A percentile compares a stretch with the other conserved stretches of the same genome.
Conservation (phyloP, 2,329 filamentous ascomycete species). For the Fusarium mundagurra region DNA sequence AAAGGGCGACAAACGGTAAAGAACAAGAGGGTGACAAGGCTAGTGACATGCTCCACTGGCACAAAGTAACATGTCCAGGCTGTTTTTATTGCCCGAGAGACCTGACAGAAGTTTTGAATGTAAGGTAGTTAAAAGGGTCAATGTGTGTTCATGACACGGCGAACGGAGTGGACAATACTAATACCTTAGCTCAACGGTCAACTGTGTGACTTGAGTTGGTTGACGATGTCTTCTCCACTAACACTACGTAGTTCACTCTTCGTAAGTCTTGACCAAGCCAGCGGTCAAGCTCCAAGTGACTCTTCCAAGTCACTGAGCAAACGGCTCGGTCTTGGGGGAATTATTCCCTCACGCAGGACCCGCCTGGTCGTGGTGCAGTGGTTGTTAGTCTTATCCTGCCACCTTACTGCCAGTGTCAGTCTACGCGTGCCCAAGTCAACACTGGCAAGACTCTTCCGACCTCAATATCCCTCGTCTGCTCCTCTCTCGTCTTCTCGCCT, state of each 20-base stretch:
- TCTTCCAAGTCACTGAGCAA: accelerated
- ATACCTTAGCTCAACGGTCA: no score
- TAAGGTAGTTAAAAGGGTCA: accelerated
- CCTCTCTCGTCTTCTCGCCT: accelerated
- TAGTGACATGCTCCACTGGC: not conserved
- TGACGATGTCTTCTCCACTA: no score
- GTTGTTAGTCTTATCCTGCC: not conserved
- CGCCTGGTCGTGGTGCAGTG: not conserved
- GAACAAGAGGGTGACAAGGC: not conserved
- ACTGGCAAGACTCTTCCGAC: not conserved
- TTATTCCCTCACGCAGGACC: not conserved
- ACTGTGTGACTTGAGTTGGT: accelerated
- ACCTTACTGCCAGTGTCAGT: not conserved
- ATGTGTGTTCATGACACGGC: accelerated
- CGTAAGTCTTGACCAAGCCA: not conserved
- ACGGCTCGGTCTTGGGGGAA: accelerated
- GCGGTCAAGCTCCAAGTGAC: accelerated
- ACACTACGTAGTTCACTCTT: not conserved
- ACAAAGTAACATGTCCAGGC: accelerated
- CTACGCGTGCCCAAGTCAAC: not conserved
- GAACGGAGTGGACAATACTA: not conserved
- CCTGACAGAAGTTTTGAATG: accelerated
- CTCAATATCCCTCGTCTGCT: not conserved
- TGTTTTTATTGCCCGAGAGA: no score
- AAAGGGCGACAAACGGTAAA: accelerated